Percentiles rank a stretch among this genome's conserved stretches.
Conservation (phyloP, 2,329 filamentous ascomycete genomes). For the Cladosporium sp. region DNA sequence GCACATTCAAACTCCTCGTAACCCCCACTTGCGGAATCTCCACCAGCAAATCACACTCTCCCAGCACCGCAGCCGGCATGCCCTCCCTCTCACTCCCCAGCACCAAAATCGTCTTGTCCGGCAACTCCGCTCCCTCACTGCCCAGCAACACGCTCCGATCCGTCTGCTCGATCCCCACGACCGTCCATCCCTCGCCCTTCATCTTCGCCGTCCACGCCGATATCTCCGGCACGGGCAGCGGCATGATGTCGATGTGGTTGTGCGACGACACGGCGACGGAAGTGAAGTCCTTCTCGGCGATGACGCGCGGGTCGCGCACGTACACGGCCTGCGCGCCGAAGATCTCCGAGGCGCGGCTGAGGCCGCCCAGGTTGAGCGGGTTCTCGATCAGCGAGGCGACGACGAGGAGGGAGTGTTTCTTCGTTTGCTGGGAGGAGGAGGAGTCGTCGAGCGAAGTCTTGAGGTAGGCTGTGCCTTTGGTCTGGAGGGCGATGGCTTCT, state of each 20-base stretch:
- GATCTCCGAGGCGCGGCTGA: constrained; percentile 53
- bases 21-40: constrained; percentile 55
- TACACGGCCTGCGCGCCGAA: constrained; percentile 51
- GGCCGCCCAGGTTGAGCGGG: constrained; percentile 52
- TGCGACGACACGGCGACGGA: constrained; percentile 52
- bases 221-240: constrained; percentile 30
- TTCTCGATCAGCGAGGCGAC: constrained; percentile 54
- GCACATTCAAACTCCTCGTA: constrained; percentile 57
- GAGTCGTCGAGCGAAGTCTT: constrained; percentile 28
- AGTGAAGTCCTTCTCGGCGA: constrained; percentile 50
- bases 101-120: constrained; percentile 42
- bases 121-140: constrained; percentile 33
- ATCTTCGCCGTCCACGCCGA: constrained; percentile 41
- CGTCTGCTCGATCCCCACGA: constrained; percentile 58
- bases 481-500: constrained; percentile 46
- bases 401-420: constrained; percentile 44
- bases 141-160: constrained; percentile 51
- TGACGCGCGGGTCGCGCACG: constrained; percentile 44
- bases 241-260: constrained; percentile 49
- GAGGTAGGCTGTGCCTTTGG: constrained; percentile 51
- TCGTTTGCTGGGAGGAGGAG: background rate
- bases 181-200: constrained; percentile 49
- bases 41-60: constrained; percentile 52
- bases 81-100: constrained; percentile 55
- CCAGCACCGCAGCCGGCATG: constrained; percentile 49